Conservation (phyloP, 2,329 filamentous ascomycete genomes). For the Onygena corvina region DNA sequence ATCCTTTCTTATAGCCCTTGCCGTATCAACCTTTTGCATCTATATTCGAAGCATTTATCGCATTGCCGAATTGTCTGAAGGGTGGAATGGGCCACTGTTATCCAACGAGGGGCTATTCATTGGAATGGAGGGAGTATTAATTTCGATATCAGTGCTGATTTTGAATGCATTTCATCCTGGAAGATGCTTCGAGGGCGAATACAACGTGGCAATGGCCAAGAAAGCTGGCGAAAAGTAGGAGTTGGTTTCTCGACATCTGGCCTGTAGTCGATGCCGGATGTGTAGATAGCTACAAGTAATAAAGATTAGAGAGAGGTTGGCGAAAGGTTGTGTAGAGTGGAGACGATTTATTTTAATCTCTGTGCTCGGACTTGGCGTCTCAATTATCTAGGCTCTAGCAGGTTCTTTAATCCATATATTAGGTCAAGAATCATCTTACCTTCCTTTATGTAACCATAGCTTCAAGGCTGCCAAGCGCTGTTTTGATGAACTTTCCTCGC, state of each 20-base stretch:
- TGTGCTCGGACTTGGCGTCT: too few species aligned
- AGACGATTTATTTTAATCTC: too few species aligned
- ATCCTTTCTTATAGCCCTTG: slow-evolving; percentile 26
- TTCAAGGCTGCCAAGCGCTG: too few species aligned
- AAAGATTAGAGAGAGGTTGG: too few species aligned
- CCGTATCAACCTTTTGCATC: slow-evolving; percentile 49
- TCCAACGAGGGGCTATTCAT: slow-evolving; percentile 45
- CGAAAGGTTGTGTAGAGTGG: too few species aligned
- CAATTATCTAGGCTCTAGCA: too few species aligned
- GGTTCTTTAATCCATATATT: too few species aligned
- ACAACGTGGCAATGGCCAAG: slow-evolving; percentile 6
- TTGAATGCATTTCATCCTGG: slow-evolving; percentile 41
- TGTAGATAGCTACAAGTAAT: too few species aligned
- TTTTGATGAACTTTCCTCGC: too few species aligned
- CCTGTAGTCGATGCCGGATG: too few species aligned
- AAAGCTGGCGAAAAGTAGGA: neutral
- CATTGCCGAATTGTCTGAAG: slow-evolving; percentile 52
- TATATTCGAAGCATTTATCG: slow-evolving; percentile 55
- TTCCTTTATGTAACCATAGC: too few species aligned
- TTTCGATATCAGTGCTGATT: slow-evolving; percentile 16
- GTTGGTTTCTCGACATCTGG: neutral
- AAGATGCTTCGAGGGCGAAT: slow-evolving; percentile 11
- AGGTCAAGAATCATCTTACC: too few species aligned
- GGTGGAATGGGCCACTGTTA: slow-evolving; percentile 51
- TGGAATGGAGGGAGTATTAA: slow-evolving; percentile 41